Base-by-base conservation (phyloP, 2,329 filamentous ascomycete species). In the Aspergillus brunneoviolaceus region DNA sequence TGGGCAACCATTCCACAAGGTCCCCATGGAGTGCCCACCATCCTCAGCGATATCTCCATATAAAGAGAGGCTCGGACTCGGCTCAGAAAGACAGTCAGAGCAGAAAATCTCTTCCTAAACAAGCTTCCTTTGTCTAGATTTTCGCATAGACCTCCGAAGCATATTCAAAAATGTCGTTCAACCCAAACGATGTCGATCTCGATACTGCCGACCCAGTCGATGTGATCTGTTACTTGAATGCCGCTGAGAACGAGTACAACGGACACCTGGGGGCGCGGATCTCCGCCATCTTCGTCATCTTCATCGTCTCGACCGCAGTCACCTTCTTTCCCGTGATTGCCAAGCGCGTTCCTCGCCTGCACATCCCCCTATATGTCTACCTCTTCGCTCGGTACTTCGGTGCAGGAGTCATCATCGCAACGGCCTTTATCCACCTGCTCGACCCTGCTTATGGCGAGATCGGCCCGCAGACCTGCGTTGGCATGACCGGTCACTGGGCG, bases 311-410 rank as follows among this genome's bases (percentile, higher is more conserved):
- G 2, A 60, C 61, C 1, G 58, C 52, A 10, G 55, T 63, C 12
- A 63, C 61, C n/a, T 57, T 63, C 25, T 63, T 63, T 27, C 61
- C 61, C 16, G 55, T 63, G 12, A 21, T 63, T 12, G 61, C 61
- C n/a, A 60, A 60, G 35, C 58, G 58, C 2, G 23, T 51, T 6
- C 58, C 61, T 11, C 49, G 55, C 6, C 42, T 60, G 2, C 51
- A 60, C 14, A 60, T 63, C 11, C 58, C 58, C 11, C 55, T 53
- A 1, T 56, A 63, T 31, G 55, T 60, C 31, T 63, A 63, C 33
- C 35, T 63, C 9, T 63, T 63, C 25, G 61, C 61, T 11, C 61
- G 61, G 2, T 63, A 63, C 55, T 63, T 63, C 29, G 61, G 61
- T 16, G 52, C 61, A 2, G 61, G 61, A 19, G 61, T 63, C 27